Evolutionary conservation across 805 yeast species (phyloP), one percentile per base, ranked within the genome.

Genomic region (Grigorovia transvaalensis): DNA sequence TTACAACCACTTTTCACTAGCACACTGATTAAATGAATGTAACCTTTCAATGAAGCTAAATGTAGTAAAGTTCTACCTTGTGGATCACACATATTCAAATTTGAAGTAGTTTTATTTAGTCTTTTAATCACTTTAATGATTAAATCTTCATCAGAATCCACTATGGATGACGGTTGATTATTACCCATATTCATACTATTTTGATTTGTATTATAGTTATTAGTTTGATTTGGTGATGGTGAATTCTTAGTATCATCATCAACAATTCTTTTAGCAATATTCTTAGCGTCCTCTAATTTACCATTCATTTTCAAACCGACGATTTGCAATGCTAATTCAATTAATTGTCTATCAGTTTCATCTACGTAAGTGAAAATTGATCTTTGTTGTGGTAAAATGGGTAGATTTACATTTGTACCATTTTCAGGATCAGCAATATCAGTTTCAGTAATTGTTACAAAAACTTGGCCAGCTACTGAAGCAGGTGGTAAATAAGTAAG

Each of bases 221-320:
- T 53, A 44, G 13, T 7, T 35, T 23, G 49, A 20, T 11, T 48
- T 17, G 51, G 35, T 29, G 51, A 18, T 13, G 50, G 35, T 13
- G 52, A 47, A 17, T 53, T 44, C 41, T 54, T 56, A 18, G 53
- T 56, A 43, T 70, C 72, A 41, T 68, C 69, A 12, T 93, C 95
- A 50, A 91, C 89, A 57, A 93, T 88, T 57, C 96, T 75, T 66
- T 85, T 84, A 1, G 98, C 98, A 60, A 93, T 87, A 63, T 88
- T 89, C 58, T 87, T 81, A 1, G 98, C 97, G 68, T 91, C 97
- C 64, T 93, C 98, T 53, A 93, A 72, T 61, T 84, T 84, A 53
- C 98, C 99, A 63, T 88, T 90, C 96, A 91, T 89, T 70, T 91
- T 91, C 68, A 90, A 74, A 1, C 99, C 99, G 44, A 93, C 96